Base-by-base conservation (phyloP, 768 basidiomycete genomes). In the Suillus alpinus region DNA sequence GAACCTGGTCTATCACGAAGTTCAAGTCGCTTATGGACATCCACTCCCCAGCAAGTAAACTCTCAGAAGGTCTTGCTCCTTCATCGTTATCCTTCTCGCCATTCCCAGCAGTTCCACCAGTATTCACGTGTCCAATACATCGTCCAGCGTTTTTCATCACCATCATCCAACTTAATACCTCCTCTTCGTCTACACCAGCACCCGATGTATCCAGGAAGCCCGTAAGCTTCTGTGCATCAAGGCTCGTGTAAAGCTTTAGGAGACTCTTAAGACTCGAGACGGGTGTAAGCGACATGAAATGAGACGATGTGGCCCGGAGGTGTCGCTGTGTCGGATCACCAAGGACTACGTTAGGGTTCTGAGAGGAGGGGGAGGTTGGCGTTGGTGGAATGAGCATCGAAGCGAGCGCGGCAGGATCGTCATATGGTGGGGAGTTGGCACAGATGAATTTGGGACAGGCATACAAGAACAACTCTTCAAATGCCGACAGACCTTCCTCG, bases 401-500 rank as follows among this genome's bases (percentile, higher is more conserved):
- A 20, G 81, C 77, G 56, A 96, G 82, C 0, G 83, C 80, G 6
- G 78, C 76, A 0, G 85, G 75, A 69, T 95, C 92, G 40, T 96
- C 91, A 76, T 96, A 97, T 5, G 95, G 94, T 2, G 95, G 95
- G 14, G 95, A 86, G 72, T 94, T 96, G 64, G 95, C 94, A 18
- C 85, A 85, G 74, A 99, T 95, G 80, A 98, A 98, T 73, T 97
- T 96, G 4, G 97, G 97, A 73, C 94, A 95, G 23, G 96, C 93
- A 62, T 92, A 92, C 8, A 92, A 76, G 83, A 94, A 99, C 58
- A 98, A 88, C 73, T 98, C 95, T 73, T 94, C 89, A 75, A 90
- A 95, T 2, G 90, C 89, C 26, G 86, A 72, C 56, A 93, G 76
- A 18, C 89, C 86, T 58, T 94, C 91, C 67, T 86, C 82, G 47